Evolutionary conservation across 2,329 filamentous ascomycete genomes (phyloP).

Genomic region (Ophiostoma quercus): DNA sequence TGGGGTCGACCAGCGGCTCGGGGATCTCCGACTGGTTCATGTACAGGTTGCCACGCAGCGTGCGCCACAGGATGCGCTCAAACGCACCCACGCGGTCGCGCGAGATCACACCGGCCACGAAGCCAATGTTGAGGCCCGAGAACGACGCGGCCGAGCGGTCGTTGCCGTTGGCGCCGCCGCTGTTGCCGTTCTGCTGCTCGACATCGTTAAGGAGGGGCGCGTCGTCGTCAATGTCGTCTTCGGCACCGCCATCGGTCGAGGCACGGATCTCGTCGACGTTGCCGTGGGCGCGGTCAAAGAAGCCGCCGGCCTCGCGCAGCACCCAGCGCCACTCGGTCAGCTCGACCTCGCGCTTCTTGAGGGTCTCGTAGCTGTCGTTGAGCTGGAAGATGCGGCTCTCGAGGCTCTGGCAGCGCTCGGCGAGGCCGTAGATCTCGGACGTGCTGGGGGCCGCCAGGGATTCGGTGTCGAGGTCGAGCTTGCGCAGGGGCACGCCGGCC

Average conservation of each 20-base stretch:
- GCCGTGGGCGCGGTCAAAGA: conserved; percentile 93
- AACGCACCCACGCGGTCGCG: conserved; percentile 91
- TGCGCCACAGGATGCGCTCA: conserved; percentile 95
- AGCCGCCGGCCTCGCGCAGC: conserved; percentile 87
- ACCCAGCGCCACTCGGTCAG: conserved; percentile 99
- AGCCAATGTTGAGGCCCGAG: conserved; percentile 97
- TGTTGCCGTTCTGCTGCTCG: conserved; percentile 63
- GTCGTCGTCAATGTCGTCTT: conserved; percentile 59
- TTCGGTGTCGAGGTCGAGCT: conserved; percentile 85
- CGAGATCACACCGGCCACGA: conserved; percentile 92
- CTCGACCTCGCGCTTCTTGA: conserved; percentile 97
- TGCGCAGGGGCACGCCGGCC: conserved; percentile 75
- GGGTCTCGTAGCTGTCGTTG: conserved; percentile 96
- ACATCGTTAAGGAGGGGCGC: conserved; percentile 89
- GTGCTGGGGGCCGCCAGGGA: conserved; percentile 82
- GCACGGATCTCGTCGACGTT: conserved; percentile 95
- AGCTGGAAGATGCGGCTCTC: conserved; percentile 87
- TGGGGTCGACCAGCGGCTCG: conserved; percentile 84
- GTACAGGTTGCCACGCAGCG: conserved; percentile 93
- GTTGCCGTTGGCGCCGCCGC: conserved; percentile 37
- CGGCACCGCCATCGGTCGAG: conserved; percentile 57
- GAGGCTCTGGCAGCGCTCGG: conserved; percentile 84
- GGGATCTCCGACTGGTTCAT: conserved; percentile 99
- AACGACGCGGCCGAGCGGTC: conserved; percentile 66
- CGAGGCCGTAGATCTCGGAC: conserved; percentile 91